Evolutionary conservation across 257 asterid genomes (phyloP), one percentile per base, ranked within the genome.

Genomic region (Paulownia fortunei): DNA sequence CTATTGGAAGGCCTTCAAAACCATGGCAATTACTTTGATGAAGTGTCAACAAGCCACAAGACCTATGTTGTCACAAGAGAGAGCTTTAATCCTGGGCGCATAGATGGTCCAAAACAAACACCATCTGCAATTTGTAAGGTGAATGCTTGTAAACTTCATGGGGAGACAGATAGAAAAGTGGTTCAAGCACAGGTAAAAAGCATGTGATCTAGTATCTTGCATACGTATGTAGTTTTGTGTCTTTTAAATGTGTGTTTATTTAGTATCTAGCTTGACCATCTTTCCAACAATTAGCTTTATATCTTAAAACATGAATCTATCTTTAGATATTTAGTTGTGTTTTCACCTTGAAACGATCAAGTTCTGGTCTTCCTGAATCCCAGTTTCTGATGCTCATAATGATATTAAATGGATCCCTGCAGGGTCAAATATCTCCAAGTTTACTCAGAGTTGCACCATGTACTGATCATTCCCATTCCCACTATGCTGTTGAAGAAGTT

Each of bases 1-100:
- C 73, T 89, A 42, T 86, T 89, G 65, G 90, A 84, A 77, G 86
- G 66, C 84, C 89, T 89, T 85, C 88, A 85, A 79, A 82, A 81
- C 70, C 56, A 75, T 64, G 85, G 83, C 2, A 46, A 78, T 61
- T 56, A 76, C 82, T 83, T 67, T 72, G 76, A 21, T 72, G 85
- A 80, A 75, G 85, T 71, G 30, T 74, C 87, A 46, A 73, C 71
- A 54, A 30, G 44, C 78, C 71, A 54, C 68, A 76, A 41, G 46
- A 30, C 76, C 49, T 51, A 36, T 36, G 78, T 49, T 74, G 73
- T 67, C 70, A 72, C 77, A 26, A 74, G 77, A 37, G 73, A 62
- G 44, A 78, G 55, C 78, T 76, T 74, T 37, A 26, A 39, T 15
- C 69, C 79, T 15, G 58, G 30, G 66, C 37, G 65, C 61, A 30